Evolutionary conservation across 768 basidiomycete genomes (phyloP).

Genomic region (Collybia nuda): DNA sequence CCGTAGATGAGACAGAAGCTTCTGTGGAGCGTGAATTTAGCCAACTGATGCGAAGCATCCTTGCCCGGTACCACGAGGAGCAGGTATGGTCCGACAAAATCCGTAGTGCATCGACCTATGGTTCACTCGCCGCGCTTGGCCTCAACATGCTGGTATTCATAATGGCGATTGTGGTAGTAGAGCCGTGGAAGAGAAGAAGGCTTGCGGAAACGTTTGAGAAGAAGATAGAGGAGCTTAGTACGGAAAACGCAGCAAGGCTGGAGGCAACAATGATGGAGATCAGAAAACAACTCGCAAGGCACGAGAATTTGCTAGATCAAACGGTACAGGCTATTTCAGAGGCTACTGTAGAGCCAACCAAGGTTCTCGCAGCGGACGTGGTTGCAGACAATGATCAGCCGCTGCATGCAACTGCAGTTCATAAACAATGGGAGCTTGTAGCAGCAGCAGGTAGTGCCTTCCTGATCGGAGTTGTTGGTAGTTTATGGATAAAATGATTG

Average conservation of each 20-base stretch:
- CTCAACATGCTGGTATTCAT: slow-evolving; percentile 92
- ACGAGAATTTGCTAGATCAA: slow-evolving; percentile 23
- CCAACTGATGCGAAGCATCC: slow-evolving; percentile 83
- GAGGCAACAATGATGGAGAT: slow-evolving; percentile 49
- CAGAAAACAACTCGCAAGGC: slow-evolving; percentile 45
- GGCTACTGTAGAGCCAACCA: slow-evolving; percentile 2
- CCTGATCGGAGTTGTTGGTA: slow-evolving; percentile 30
- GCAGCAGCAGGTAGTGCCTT: slow-evolving; percentile 36
- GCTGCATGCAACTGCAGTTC: slow-evolving; percentile 1
- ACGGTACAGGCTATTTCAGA: slow-evolving; percentile 11
- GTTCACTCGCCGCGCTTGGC: slow-evolving; percentile 79
- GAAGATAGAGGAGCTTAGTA: slow-evolving; percentile 68
- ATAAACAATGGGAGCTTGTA: slow-evolving; percentile 16
- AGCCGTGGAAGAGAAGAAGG: slow-evolving; percentile 92
- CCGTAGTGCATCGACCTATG: slow-evolving; percentile 92
- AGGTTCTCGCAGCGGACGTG: slow-evolving; percentile 2
- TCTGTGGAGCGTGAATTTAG: slow-evolving; percentile 86
- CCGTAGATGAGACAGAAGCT: slow-evolving; percentile 69
- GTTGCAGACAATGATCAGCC: neutral
- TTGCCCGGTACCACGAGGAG: slow-evolving; percentile 95
- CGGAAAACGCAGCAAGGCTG: slow-evolving; percentile 51
- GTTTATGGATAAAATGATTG: slow-evolving; percentile 19
- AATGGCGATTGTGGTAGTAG: slow-evolving; percentile 85
- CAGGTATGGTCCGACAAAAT: slow-evolving; percentile 99
- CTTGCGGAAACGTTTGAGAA: slow-evolving; percentile 89